Evolutionary conservation across 805 yeast genomes (phyloP).

Genomic region (Candida multigemmis): DNA sequence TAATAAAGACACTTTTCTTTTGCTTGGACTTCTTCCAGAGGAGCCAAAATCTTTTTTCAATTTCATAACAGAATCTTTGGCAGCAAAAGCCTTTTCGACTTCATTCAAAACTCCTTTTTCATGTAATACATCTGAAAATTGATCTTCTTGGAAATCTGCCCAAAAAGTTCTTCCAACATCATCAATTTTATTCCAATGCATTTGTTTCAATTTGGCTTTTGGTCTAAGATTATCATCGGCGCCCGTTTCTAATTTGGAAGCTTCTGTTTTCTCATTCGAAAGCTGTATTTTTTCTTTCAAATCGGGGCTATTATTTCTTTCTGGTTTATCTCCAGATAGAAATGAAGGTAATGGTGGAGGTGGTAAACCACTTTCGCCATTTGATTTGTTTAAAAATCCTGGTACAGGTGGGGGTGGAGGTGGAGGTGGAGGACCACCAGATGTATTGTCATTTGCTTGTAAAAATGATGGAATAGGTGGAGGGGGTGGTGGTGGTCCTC

Average conservation of each 20-base stretch:
- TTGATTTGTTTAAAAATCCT: slow-evolving; percentile 3
- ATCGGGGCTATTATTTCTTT: slow-evolving; percentile 2
- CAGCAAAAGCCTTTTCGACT: slow-evolving; percentile 81
- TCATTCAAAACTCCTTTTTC: slow-evolving; percentile 77
- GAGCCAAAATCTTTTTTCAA: slow-evolving; percentile 18
- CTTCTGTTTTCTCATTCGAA: background rate
- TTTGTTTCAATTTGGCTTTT: slow-evolving; percentile 73
- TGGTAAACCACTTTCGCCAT: slow-evolving; percentile 5
- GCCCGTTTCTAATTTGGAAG: background rate
- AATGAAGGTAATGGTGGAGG: slow-evolving; percentile 10
- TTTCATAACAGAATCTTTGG: slow-evolving; percentile 47
- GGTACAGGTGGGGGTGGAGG: slow-evolving; percentile 18
- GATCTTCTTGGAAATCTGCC: slow-evolving; percentile 56
- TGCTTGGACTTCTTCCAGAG: slow-evolving; percentile 1
- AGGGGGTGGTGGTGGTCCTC: slow-evolving; percentile 9
- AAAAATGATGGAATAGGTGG: slow-evolving; percentile 4
- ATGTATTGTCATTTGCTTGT: background rate
- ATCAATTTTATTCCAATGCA: slow-evolving; percentile 95
- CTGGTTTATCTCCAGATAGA: slow-evolving; percentile 1
- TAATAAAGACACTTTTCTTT: slow-evolving; percentile 55
- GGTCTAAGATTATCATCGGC: no score
- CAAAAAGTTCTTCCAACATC: slow-evolving; percentile 80
- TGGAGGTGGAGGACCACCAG: slow-evolving; percentile 6
- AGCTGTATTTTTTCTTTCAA: slow-evolving; percentile 1
- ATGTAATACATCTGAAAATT: slow-evolving; percentile 51